Base-by-base conservation (phyloP, 371 early-diverging fungal genomes). In the Mucor mucedo region DNA sequence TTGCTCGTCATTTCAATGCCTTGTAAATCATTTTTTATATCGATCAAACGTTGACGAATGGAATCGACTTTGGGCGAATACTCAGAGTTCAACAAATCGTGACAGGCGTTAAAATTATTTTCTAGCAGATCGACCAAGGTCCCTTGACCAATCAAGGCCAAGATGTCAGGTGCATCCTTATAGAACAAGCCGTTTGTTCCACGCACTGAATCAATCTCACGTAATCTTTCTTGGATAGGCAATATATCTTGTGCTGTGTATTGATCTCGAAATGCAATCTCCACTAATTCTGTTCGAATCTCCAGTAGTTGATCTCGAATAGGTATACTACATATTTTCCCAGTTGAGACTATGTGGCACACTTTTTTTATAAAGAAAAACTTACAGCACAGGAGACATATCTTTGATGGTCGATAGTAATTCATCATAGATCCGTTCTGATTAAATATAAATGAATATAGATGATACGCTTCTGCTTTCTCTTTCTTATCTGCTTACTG, bases 11-110 rank as follows among this genome's bases (percentile, higher is more conserved):
- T 61, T 39, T 85, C 70, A 48, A 91, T 70, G 38, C 79, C 76
- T 50, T 89, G 88, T 16, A 93, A 75, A 45, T 83, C 81, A n/a
- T 67, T 60, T 58, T 86, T 85, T 75, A 91, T 84, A 42, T 74
- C 76, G 30, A 86, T 76, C 33, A 93, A 69, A n/a, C 83, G 78
- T 42, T 86, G 83, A 68, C 86, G 88, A 27, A 89, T 66, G 7
- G 82, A 84, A 58, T 83, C 77, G 35, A 91, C 63, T 2, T 78
- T 78, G n/a, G 61, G 61, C 2, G 42, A 33, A 10, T 49, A 35
- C 7, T 60, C 48, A 9, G 44, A n/a, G 32, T 44, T 42, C 29
- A 52, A 14, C 16, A 60, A 21, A 33, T 52, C 52, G 14, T 44
- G 61, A 35, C 61, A 60, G 21, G 39, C 53, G 21, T 27, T 52